A percentile compares a stretch with the other conserved stretches of the same genome.
These are phyloP conservation scores for Cryphonectria nitschkei DNA, from an alignment of 2,329 filamentous ascomycete genomes.

Conservation along the genomic window DNA sequence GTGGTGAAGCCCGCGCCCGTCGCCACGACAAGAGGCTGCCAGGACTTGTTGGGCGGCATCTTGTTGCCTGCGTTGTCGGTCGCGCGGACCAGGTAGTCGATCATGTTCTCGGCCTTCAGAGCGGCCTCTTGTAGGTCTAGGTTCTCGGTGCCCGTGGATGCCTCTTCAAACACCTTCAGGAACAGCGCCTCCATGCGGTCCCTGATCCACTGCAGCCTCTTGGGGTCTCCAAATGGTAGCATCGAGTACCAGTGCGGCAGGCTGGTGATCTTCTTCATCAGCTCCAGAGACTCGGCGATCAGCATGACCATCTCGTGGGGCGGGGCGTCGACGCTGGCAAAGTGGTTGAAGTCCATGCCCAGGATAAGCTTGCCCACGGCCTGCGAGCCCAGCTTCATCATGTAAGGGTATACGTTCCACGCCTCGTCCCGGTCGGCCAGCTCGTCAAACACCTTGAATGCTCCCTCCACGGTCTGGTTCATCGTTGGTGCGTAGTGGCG, in stretches of 20 bases:
- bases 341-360: constrained; percentile 51
- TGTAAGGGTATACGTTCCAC: constrained; percentile 54
- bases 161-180: constrained; percentile 43
- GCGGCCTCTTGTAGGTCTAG: constrained; percentile 53
- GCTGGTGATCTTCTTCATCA: constrained; percentile 63
- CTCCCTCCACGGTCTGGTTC: constrained; percentile 56
- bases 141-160: constrained; percentile 44
- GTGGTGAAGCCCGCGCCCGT: constrained; percentile 65
- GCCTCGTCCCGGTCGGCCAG: constrained; percentile 53
- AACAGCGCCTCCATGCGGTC: constrained; percentile 42
- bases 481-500: constrained; percentile 63
- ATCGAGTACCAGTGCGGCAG: constrained; percentile 59
- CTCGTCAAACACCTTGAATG: constrained; percentile 54
- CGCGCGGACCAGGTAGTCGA: constrained; percentile 58
- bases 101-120: constrained; percentile 48
- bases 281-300: constrained; percentile 53
- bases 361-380: constrained; percentile 49
- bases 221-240: constrained; percentile 62
- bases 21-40: constrained; percentile 50
- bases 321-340: constrained; percentile 47
- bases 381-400: constrained; percentile 53
- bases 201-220: constrained; percentile 43
- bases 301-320: constrained; percentile 54
- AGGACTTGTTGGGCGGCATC: constrained; percentile 49
- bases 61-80: constrained; percentile 58